A percentile compares a stretch with the other conserved stretches of the same genome.
Conservation (phyloP, 2,329 filamentous ascomycete genomes). For the Pseudogymnoascus sp. region DNA sequence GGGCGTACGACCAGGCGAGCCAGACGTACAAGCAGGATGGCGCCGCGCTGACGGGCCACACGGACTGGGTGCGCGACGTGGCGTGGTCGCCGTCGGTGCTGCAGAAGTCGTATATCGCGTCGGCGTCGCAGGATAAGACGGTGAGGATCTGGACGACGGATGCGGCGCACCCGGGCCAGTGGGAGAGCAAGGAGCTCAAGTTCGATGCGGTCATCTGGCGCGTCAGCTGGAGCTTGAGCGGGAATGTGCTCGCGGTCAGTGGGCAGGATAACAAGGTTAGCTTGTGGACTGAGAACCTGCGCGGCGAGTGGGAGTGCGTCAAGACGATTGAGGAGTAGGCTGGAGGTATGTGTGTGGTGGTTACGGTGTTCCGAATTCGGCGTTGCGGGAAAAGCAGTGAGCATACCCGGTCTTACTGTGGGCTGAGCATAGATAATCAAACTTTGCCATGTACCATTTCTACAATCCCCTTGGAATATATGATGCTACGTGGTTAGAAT, state of each 20-base stretch:
- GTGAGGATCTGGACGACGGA: conserved; percentile 94
- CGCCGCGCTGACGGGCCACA: conserved; percentile 67
- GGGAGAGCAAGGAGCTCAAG: conserved; percentile 76
- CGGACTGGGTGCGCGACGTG: conserved; percentile 95
- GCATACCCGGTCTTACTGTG: conserved; percentile 9
- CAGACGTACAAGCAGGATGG: conserved; percentile 55
- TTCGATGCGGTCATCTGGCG: conserved; percentile 91
- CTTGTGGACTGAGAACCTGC: conserved; percentile 96
- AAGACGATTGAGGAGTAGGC: conserved; percentile 86
- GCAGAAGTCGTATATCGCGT: conserved; percentile 93
- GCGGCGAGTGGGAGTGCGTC: conserved; percentile 93
- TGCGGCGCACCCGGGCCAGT: conserved; percentile 57
- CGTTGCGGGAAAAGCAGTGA: conserved; percentile 13
- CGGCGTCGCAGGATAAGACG: conserved; percentile 91
- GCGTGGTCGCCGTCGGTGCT: conserved; percentile 94
- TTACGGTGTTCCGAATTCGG: conserved; percentile 9
- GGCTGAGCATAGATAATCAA: conserved; percentile 9
- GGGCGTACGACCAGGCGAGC: conserved; percentile 65
- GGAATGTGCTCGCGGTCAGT: conserved; percentile 90
- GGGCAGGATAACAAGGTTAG: conserved; percentile 95
- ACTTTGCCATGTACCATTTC: conserved; percentile 8
- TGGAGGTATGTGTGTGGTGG: background rate
- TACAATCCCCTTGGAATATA: background rate
- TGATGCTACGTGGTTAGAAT: background rate
- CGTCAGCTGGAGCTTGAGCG: conserved; percentile 95